Percentiles rank a stretch among this genome's conserved stretches.
Conservation (phyloP, 176 grass and related monocot species). For the Coix lacrymajobi region DNA sequence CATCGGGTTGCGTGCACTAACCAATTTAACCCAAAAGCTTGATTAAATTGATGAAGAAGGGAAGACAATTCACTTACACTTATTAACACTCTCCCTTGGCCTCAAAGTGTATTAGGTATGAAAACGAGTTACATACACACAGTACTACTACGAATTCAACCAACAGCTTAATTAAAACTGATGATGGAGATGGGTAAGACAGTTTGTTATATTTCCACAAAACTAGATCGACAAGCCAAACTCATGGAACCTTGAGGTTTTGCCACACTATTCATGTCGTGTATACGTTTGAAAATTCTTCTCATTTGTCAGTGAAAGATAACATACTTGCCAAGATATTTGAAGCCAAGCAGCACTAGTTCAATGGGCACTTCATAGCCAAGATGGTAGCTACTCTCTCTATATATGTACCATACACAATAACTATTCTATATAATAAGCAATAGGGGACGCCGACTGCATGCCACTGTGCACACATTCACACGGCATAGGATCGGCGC, state of each 20-base stretch:
- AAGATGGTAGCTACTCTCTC: not conserved
- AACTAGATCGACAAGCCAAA: not conserved
- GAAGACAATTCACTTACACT: too few species aligned
- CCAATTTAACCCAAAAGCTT: too few species aligned
- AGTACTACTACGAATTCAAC: too few species aligned
- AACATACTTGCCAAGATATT: not conserved
- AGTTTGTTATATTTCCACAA: too few species aligned
- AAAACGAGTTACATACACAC: too few species aligned
- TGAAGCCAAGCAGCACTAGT: conserved; percentile 18
- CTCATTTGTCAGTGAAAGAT: not conserved
- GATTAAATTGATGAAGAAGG: too few species aligned
- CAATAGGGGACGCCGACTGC: not conserved
- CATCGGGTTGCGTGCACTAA: too few species aligned
- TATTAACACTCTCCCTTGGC: too few species aligned
- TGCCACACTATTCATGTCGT: not conserved
- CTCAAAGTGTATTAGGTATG: too few species aligned
- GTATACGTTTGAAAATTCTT: not conserved
- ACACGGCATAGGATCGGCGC: conserved; percentile 1
- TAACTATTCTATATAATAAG: not conserved
- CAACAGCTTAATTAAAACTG: too few species aligned
- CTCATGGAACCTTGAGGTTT: not conserved
- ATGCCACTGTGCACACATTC: not conserved
- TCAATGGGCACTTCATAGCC: conserved; percentile 9
- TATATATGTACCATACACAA: too few species aligned
- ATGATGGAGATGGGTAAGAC: too few species aligned